Base-by-base conservation (phyloP, 495 filamentous ascomycete species). In the Aeminium ludgeri region DNA sequence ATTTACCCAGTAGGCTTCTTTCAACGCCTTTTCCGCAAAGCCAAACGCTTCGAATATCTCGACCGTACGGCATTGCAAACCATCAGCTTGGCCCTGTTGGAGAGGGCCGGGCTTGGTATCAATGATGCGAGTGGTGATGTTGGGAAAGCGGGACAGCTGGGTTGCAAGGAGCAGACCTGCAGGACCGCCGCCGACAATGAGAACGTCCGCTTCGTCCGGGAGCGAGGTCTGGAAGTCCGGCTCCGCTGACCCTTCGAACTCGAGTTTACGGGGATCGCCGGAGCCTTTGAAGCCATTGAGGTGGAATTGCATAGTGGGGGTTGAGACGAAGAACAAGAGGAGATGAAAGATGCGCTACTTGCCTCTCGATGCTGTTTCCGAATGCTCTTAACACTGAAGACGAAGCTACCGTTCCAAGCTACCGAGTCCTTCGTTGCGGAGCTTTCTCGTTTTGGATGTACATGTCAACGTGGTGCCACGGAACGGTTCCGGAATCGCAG, bases 41-140 rank as follows among this genome's bases (percentile, higher is more conserved):
- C 80, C 79, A 34, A 86, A 84, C 25, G 72, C 77, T 46, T 89
- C 79, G 38, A 85, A 78, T 32, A 91, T 75, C 53, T 89, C 82
- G 8, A 85, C 71, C 1, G 81, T 82, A 1, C 82, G 78, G 43
- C 74, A 76, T 58, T 89, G 82, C 10, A 86, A 68, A 0, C 82
- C 82, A 38, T 87, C 82, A 1, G 82, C 82, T 52, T 86, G 79
- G n/a, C 82, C 82, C 28, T 69, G 65, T 36, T 64, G 48, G 42
- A 85, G 65, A 1, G 72, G 74, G 0, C 74, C 77, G 6, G 56
- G 48, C 3, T 74, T 69, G 0, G 65, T 63, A 46, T 85, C 80
- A 8, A 83, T 57, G 42, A 85, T 68, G 45, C 65, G 72, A 61
- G 67, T 78, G 34, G 56, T 59, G 45, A 82, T 62, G 29, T 68